These are phyloP conservation scores for Boletus bicolor DNA, from an alignment of 768 basidiomycete genomes.

Conservation along the genomic window DNA sequence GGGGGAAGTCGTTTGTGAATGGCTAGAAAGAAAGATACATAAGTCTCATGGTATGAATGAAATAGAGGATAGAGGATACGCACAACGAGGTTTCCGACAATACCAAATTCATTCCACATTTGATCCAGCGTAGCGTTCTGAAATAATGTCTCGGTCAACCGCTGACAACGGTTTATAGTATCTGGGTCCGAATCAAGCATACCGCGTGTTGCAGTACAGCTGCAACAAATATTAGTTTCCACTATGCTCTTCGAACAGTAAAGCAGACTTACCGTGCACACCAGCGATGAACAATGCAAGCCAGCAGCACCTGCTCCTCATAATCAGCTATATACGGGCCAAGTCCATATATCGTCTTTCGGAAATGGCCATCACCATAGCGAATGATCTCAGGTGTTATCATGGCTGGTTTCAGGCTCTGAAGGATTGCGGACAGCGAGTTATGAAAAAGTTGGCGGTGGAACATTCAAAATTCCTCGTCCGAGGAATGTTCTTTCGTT, in stretches of 20 bases:
- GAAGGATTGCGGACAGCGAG: neutral
- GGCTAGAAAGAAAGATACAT: no score
- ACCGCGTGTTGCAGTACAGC: neutral
- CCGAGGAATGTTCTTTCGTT: slow-evolving; percentile 4
- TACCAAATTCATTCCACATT: slow-evolving; percentile 29
- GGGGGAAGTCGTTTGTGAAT: no score
- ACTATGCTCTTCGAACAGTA: slow-evolving; percentile 26
- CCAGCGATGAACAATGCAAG: neutral
- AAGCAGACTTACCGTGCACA: neutral
- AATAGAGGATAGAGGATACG: neutral
- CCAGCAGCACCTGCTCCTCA: neutral
- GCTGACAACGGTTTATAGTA: neutral
- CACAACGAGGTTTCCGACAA: slow-evolving; percentile 26
- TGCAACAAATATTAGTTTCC: neutral
- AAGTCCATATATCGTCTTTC: neutral
- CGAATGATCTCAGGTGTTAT: slow-evolving; percentile 18
- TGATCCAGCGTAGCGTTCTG: neutral
- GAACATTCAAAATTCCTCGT: slow-evolving; percentile 26
- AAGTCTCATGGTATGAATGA: neutral
- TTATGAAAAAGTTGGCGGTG: slow-evolving; percentile 31
- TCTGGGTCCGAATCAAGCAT: neutral
- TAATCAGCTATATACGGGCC: slow-evolving; percentile 4
- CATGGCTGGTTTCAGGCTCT: slow-evolving; percentile 22
- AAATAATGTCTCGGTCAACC: neutral
- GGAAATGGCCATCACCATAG: slow-evolving; percentile 32